A percentile compares a stretch with the other conserved stretches of the same genome.
phyloP scores from a whole-genome alignment of 2,329 filamentous ascomycete genomes.

The Hysterium pulicare region DNA sequence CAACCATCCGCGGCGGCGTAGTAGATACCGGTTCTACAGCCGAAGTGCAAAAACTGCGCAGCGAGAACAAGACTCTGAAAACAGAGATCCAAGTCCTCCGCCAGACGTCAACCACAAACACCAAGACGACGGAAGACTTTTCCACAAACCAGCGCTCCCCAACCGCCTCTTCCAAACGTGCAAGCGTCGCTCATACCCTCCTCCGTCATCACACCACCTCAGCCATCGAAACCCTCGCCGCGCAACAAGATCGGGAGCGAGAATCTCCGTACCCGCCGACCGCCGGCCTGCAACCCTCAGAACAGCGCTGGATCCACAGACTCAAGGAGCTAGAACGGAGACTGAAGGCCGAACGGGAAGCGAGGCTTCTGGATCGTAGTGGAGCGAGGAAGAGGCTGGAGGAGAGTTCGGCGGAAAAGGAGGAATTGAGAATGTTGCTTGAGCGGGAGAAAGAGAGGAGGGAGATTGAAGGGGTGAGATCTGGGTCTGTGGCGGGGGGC shows the following conservation, averaged over 20 bases:
- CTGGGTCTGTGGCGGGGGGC: too few relatives aligned
- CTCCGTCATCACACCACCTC: slow-evolving; percentile 54
- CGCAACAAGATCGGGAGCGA: slow-evolving; percentile 20
- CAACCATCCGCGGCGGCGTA: slow-evolving; percentile 37
- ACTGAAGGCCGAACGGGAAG: slow-evolving; percentile 86
- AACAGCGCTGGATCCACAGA: slow-evolving; percentile 80
- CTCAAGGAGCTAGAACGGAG: slow-evolving; percentile 84
- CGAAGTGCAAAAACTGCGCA: slow-evolving; percentile 58
- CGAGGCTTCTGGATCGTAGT: slow-evolving; percentile 74
- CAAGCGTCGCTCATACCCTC: slow-evolving; percentile 50
- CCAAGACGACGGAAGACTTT: slow-evolving; percentile 8
- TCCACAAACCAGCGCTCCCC: slow-evolving; percentile 14
- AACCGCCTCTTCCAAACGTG: slow-evolving; percentile 36
- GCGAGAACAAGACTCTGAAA: slow-evolving; percentile 59
- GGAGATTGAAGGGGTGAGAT: slow-evolving; percentile 17
- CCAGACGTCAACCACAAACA: slow-evolving; percentile 28
- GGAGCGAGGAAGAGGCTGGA: slow-evolving; percentile 78
- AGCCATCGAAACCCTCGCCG: slow-evolving; percentile 43
- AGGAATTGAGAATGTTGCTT: slow-evolving; percentile 63
- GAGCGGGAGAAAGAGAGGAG: slow-evolving; percentile 51
- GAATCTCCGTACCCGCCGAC: slow-evolving; percentile 32
- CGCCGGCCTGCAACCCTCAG: slow-evolving; percentile 46
- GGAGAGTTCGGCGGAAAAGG: slow-evolving; percentile 71
- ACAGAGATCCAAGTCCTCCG: slow-evolving; percentile 65
- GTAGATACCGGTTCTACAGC: slow-evolving; percentile 40